phyloP scores from a whole-genome alignment of 1,139 yeast species.

The Geotrichum macrosporum region DNA sequence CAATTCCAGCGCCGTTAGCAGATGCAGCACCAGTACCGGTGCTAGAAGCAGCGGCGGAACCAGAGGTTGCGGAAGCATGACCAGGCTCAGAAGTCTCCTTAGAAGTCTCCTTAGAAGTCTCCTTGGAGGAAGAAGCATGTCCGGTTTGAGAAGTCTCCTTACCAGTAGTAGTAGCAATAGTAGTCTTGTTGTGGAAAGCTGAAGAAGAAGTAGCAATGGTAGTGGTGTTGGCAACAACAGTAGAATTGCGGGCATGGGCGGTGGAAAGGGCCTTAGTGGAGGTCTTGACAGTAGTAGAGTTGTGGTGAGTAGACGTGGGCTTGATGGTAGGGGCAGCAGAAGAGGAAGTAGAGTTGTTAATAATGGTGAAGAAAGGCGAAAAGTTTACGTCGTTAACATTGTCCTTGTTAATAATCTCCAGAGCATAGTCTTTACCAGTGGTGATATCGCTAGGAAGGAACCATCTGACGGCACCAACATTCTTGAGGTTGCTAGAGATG shows the following conservation, averaged over 20 bases:
- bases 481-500: constrained; percentile 35
- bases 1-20: constrained; percentile 15
- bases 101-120: too few species aligned
- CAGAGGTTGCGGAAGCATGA: constrained; percentile 13
- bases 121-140: too few species aligned
- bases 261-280: too few species aligned
- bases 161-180: constrained; percentile 5
- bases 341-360: constrained; percentile 24
- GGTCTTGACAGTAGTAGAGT: constrained; percentile 17
- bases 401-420: constrained; percentile 34
- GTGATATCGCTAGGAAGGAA: constrained; percentile 34
- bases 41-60: constrained; percentile 15
- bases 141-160: too few species aligned
- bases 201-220: too few species aligned
- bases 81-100: constrained; percentile 4
- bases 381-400: constrained; percentile 36
- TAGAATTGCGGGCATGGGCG: constrained; percentile 16
- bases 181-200: too few species aligned
- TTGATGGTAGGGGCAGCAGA: constrained; percentile 12
- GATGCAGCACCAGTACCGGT: constrained; percentile 4
- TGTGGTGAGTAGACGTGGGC: constrained; percentile 5
- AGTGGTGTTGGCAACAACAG: constrained; percentile 4
- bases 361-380: constrained; percentile 37
- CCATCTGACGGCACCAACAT: constrained; percentile 42
- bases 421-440: constrained; percentile 37